Conservation (phyloP, 1,284 basidiomycete genomes). For the Malassezia psittaci region DNA sequence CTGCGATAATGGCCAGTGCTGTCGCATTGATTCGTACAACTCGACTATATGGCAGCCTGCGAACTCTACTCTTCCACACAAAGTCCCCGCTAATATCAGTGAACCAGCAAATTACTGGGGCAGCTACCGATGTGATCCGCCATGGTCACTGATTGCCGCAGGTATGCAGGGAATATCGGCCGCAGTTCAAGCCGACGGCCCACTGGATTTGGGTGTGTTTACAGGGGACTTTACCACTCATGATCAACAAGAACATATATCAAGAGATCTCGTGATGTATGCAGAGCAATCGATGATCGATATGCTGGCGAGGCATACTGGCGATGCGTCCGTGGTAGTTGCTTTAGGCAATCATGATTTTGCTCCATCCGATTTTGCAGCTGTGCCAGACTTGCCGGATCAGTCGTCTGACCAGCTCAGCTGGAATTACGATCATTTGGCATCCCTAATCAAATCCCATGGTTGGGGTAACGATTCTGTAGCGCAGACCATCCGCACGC, state of each 20-base stretch:
- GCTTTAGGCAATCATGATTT: conserved; percentile 47
- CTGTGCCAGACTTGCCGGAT: conserved; percentile 31
- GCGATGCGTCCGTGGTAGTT: conserved; percentile 35
- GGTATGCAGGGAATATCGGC: conserved; percentile 61
- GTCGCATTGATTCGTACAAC: conserved; percentile 57
- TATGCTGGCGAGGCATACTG: conserved; percentile 25
- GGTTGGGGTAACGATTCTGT: conserved; percentile 60
- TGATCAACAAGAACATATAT: conserved; percentile 37
- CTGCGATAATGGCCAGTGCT: conserved; percentile 64
- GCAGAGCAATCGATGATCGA: conserved; percentile 44
- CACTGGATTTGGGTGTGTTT: conserved; percentile 60
- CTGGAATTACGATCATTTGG: conserved; percentile 45
- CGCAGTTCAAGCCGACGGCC: conserved; percentile 53
- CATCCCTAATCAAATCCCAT: conserved; percentile 47
- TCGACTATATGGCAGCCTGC: conserved; percentile 49
- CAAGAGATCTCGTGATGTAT: conserved; percentile 35
- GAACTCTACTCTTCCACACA: conserved; percentile 10
- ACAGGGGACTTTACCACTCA: conserved; percentile 65
- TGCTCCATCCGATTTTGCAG: conserved; percentile 31
- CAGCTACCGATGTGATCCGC: conserved; percentile 57
- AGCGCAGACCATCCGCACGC: conserved; percentile 57
- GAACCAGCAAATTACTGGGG: conserved; percentile 41
- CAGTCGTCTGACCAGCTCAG: conserved; percentile 29
- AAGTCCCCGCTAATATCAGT: conserved; percentile 20
- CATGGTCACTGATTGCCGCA: conserved; percentile 58